phyloP scores from a whole-genome alignment of 495 filamentous ascomycete genomes.

The Aspergillus haitiensis region DNA sequence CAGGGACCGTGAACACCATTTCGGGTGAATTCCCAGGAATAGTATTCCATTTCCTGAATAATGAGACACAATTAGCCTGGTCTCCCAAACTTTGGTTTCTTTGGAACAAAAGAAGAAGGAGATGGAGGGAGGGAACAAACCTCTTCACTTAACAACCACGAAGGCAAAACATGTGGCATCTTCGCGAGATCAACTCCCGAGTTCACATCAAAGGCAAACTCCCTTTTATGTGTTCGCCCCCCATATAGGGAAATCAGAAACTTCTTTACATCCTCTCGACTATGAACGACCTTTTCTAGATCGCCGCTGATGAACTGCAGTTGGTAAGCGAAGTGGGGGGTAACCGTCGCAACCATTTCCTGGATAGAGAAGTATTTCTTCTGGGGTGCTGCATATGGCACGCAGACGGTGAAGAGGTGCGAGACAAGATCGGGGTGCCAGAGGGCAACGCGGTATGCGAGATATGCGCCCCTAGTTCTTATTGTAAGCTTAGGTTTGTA shows the following conservation, averaged over 20 bases:
- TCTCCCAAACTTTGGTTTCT: not conserved
- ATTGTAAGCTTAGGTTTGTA: not conserved
- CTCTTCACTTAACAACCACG: constrained; percentile 59
- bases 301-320: constrained; percentile 68
- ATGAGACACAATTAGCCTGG: not conserved
- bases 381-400: constrained; percentile 62
- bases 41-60: constrained; percentile 69
- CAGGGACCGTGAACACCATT: constrained; percentile 73
- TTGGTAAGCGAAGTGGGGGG: constrained; percentile 84
- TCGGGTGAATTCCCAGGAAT: constrained; percentile 66
- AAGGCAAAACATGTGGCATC: constrained; percentile 48
- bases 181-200: constrained; percentile 59
- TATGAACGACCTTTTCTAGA: constrained; percentile 58
- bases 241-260: constrained; percentile 73
- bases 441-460: constrained; percentile 63
- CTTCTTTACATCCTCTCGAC: constrained; percentile 58
- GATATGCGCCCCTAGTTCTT: constrained; percentile 50
- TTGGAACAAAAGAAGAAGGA: not conserved
- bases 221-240: constrained; percentile 54
- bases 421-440: constrained; percentile 70
- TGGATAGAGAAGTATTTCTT: constrained; percentile 52
- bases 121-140: constrained; percentile 29
- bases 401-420: constrained; percentile 76
- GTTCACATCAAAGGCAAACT: constrained; percentile 52
- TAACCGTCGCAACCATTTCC: constrained; percentile 51